Evolutionary conservation across 75 land plant species (phyloP), one percentile per base, ranked within the genome.

Genomic region (Adiantum capillusveneris): DNA sequence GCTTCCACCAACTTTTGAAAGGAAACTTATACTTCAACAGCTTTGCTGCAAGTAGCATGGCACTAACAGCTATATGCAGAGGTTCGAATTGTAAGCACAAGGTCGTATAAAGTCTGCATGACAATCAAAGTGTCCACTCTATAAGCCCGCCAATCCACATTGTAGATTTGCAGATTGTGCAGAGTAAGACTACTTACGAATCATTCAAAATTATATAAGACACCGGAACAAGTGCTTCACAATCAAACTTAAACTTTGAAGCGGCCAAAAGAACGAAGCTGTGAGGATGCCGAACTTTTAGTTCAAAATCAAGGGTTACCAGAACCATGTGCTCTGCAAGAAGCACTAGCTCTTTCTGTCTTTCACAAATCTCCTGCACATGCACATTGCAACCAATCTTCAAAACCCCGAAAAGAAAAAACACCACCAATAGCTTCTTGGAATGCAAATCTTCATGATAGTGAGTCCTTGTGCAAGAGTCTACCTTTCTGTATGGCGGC

Each of bases 151-250:
- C 9, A 9, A 34, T 3, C 7, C 3, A 34, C 7, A 34, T 5
- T 5, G 9, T 5, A 22, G 13, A 14, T 25, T 29, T 22, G 29
- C 29, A 9, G 19, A 52, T 25, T 12, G 28, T 14, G 6, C 29
- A 20, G 29, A 25, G 14, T 28, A 0, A 7, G 25, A 21, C 11
- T 11, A 25, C 76, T 72, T 59, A 75, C 77, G 69, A 77, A 44
- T 75, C 77, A 64, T 75, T 75, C 25, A 75, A 68, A 41, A 75
- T 73, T 49, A 73, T 75, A 76, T 76, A 75, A 17, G 77, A 76
- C 29, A 75, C 77, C 39, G 73, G 77, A 22, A 76, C 77, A 18
- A 75, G 49, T 12, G 77, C 65, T 31, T 56, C 63, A 56, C 63
- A 60, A 0, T 49, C 44, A 20, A 75, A 60, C 22, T 59, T 75